Percentiles rank a stretch among this genome's conserved stretches.
These are phyloP conservation scores for Neonectria faginata DNA, from an alignment of 2,329 filamentous ascomycete species.

Conservation along the genomic window DNA sequence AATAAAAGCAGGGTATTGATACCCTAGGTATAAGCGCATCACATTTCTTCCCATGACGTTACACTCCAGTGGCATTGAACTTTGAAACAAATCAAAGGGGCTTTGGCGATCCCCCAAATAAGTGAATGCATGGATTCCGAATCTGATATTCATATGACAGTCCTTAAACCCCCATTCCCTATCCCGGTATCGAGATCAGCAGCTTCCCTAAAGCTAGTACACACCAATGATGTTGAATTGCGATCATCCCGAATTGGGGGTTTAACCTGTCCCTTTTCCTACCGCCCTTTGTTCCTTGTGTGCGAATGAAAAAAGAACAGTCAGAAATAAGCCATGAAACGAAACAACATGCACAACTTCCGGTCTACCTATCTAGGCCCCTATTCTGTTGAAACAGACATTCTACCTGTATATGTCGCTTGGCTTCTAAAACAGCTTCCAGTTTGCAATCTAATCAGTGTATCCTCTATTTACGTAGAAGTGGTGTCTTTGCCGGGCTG, in stretches of 20 bases:
- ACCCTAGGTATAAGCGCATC: slow-evolving; percentile 27
- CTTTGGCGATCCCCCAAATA: too few relatives aligned
- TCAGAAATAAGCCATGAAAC: background rate
- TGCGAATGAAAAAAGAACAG: background rate
- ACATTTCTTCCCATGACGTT: background rate
- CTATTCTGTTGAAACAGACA: background rate
- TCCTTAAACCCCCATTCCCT: background rate
- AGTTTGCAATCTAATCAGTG: background rate
- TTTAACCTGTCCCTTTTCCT: background rate
- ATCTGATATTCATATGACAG: too few relatives aligned
- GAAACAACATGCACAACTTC: background rate
- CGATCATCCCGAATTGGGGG: background rate
- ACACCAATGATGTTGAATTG: background rate
- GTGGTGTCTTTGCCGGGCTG: background rate
- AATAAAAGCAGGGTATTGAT: slow-evolving; percentile 42
- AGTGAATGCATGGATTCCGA: background rate
- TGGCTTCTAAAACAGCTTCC: background rate
- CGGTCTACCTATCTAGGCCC: background rate
- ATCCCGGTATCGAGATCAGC: background rate
- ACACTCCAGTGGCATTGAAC: background rate
- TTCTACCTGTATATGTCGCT: background rate
- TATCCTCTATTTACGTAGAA: background rate
- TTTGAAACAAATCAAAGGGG: background rate
- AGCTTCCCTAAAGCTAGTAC: background rate
- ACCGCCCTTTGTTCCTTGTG: background rate